phyloP scores from a whole-genome alignment of 2,329 filamentous ascomycete species.

The Catunica adiposa region DNA sequence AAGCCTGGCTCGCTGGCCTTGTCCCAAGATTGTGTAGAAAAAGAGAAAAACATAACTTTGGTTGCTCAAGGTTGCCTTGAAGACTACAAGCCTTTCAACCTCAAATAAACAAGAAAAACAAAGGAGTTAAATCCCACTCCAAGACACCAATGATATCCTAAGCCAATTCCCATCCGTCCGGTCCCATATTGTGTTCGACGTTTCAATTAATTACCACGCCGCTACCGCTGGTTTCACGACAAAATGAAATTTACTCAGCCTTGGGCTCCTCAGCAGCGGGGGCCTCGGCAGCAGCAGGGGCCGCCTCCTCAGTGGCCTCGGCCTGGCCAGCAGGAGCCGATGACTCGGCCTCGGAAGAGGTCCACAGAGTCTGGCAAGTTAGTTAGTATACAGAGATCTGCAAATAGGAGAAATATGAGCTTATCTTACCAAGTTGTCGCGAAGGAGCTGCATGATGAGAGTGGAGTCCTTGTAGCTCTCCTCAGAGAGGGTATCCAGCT shows the following conservation, averaged over 20 bases:
- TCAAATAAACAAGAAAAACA: slow-evolving; percentile 11
- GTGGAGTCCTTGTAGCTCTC: slow-evolving; percentile 99
- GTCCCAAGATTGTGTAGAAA: slow-evolving; percentile 4
- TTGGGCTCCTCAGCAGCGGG: slow-evolving; percentile 49
- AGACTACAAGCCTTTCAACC: slow-evolving; percentile 3
- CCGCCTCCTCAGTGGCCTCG: slow-evolving; percentile 30
- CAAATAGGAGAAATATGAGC: slow-evolving; percentile 20
- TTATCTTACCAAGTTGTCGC: slow-evolving; percentile 72
- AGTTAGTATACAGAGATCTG: slow-evolving; percentile 7
- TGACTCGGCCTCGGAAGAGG: slow-evolving; percentile 91
- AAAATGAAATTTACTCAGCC: slow-evolving; percentile 39
- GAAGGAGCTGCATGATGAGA: slow-evolving; percentile 95
- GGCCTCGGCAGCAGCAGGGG: slow-evolving; percentile 37
- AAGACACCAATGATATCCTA: slow-evolving; percentile 13
- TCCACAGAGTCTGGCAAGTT: slow-evolving; percentile 81
- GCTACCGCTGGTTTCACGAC: slow-evolving; percentile 24
- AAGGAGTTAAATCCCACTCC: slow-evolving; percentile 5
- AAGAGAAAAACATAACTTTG: slow-evolving; percentile 11
- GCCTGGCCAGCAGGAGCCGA: slow-evolving; percentile 37
- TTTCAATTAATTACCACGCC: slow-evolving; percentile 18
- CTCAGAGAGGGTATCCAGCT: slow-evolving; percentile 92
- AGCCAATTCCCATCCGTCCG: slow-evolving; percentile 5
- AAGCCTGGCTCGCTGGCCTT: background rate
- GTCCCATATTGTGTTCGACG: slow-evolving; percentile 16
- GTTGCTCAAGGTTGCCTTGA: slow-evolving; percentile 6